phyloP scores from a whole-genome alignment of 305 asterid species.

The Fraxinus xanthoxyloides region DNA sequence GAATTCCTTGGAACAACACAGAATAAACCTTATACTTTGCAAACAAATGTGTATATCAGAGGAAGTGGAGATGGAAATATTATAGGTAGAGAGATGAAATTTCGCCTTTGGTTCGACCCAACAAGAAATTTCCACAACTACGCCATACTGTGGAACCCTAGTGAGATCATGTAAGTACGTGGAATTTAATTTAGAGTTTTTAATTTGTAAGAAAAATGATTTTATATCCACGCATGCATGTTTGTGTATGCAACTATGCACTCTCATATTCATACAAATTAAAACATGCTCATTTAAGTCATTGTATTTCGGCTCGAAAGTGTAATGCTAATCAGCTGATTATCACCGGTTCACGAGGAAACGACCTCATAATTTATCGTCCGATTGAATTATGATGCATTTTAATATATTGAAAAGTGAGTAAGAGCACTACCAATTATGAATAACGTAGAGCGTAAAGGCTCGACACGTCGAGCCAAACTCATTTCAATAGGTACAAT shows the following conservation, averaged over 20 bases:
- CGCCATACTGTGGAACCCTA: constrained; percentile 75
- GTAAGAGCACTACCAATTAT: too few species aligned
- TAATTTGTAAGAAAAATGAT: neutral
- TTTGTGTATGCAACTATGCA: neutral
- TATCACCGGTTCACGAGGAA: neutral
- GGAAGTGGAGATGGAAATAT: constrained; percentile 87
- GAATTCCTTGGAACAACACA: constrained; percentile 74
- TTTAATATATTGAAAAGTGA: too few species aligned
- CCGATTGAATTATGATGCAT: neutral
- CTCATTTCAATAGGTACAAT: neutral
- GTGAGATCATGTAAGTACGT: constrained; percentile 65
- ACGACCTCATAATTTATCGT: neutral
- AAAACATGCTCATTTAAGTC: too few species aligned
- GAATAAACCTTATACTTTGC: constrained; percentile 66
- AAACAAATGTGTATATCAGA: constrained; percentile 73
- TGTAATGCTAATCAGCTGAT: too few species aligned
- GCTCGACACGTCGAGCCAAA: neutral
- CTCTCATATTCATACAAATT: too few species aligned
- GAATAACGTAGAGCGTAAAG: neutral
- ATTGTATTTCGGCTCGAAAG: too few species aligned
- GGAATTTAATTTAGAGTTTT: neutral
- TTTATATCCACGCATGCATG: neutral
- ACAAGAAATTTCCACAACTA: constrained; percentile 62
- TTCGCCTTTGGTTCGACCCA: constrained; percentile 95
- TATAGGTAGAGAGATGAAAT: constrained; percentile 74